phyloP scores from a whole-genome alignment of 192 early-diverging fungal genomes.

The Geranomyces variabilis region DNA sequence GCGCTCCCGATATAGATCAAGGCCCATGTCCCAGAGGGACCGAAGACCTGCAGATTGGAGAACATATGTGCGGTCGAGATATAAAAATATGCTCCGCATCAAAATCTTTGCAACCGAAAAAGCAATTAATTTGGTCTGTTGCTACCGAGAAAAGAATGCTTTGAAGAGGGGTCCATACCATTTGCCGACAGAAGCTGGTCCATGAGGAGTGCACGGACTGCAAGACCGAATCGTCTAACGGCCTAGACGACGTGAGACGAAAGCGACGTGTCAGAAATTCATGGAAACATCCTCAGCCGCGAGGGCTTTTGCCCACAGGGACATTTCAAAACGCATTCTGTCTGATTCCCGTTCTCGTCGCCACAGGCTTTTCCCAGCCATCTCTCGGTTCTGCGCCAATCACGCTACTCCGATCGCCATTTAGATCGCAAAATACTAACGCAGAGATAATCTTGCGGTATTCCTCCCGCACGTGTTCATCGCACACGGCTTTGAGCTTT shows the following conservation, averaged over 20 bases:
- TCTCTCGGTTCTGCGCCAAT: too few species aligned
- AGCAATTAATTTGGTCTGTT: neutral
- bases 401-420: too few species aligned
- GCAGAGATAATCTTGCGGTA: neutral
- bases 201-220: conserved; percentile 58
- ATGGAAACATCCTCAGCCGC: too few species aligned
- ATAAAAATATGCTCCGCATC: conserved; percentile 86
- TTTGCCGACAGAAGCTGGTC: conserved; percentile 70
- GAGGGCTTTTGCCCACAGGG: too few species aligned
- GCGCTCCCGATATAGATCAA: conserved; percentile 75
- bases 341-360: too few species aligned
- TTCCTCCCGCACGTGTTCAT: conserved; percentile 53
- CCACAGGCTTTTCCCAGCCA: too few species aligned
- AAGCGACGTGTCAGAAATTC: neutral
- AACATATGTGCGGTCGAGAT: conserved; percentile 90
- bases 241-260: neutral
- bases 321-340: too few species aligned
- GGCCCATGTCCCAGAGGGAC: conserved; percentile 88
- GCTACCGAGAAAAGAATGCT: neutral
- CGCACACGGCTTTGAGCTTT: conserved; percentile 60
- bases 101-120: conserved; percentile 44
- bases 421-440: conserved; percentile 7
- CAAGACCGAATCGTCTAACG: conserved; percentile 36
- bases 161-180: conserved; percentile 42
- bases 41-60: conserved; percentile 68